Conservation (phyloP, 768 basidiomycete genomes). For the Leccinum pellstonianum region DNA sequence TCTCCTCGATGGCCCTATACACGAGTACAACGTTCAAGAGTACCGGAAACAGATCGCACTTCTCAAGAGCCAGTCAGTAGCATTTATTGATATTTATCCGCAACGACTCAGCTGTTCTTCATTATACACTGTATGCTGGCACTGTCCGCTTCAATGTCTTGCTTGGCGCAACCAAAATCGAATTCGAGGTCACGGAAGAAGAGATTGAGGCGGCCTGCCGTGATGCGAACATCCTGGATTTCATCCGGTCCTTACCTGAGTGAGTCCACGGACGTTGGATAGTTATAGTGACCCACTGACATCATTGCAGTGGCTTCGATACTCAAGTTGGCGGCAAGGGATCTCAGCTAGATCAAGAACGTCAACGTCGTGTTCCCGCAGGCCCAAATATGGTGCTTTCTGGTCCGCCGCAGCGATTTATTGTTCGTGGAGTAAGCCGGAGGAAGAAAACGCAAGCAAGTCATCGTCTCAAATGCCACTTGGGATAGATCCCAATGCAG, state of each 20-base stretch:
- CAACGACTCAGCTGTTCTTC: background rate
- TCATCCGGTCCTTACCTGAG: slow-evolving; percentile 84
- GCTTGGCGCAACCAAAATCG: slow-evolving; percentile 78
- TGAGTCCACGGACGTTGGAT: slow-evolving; percentile 36
- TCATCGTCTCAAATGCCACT: no score
- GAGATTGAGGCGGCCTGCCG: slow-evolving; percentile 86
- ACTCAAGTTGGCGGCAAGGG: slow-evolving; percentile 92
- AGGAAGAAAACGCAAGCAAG: no score
- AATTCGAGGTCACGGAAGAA: slow-evolving; percentile 75
- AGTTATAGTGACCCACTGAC: slow-evolving; percentile 7
- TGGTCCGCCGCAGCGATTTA: no score
- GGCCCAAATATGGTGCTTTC: no score
- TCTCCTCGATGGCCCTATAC: slow-evolving; percentile 73
- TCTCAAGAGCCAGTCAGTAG: slow-evolving; percentile 72
- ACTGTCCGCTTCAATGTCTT: slow-evolving; percentile 89
- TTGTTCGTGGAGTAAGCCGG: no score
- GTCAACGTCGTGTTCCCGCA: no score
- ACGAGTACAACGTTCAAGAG: slow-evolving; percentile 75
- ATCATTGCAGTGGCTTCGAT: slow-evolving; percentile 68
- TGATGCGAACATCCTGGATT: slow-evolving; percentile 91
- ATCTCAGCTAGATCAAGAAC: slow-evolving; percentile 52
- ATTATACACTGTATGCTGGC: slow-evolving; percentile 78
- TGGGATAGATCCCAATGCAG: no score
- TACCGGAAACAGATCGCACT: slow-evolving; percentile 83
- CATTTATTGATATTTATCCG: slow-evolving; percentile 7